phyloP scores from a whole-genome alignment of 2,329 filamentous ascomycete genomes.

The Beauveria pseudobassiana region DNA sequence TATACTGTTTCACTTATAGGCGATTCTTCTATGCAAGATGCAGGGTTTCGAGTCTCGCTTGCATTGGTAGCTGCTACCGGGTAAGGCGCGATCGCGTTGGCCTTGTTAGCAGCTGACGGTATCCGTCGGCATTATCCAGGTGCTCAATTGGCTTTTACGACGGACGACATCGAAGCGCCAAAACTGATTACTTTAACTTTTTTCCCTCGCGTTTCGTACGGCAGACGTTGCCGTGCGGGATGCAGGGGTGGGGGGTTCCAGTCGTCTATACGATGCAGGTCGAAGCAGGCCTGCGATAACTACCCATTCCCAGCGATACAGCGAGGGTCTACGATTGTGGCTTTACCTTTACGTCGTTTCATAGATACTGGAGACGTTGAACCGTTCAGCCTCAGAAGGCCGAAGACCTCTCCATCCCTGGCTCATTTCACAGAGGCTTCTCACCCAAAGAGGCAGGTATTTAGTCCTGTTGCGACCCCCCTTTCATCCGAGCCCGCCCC shows the following conservation, averaged over 20 bases:
- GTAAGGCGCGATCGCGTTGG: not conserved
- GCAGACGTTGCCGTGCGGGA: not conserved
- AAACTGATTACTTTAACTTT: not conserved
- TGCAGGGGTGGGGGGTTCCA: not conserved
- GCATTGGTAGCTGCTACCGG: conserved; percentile 1
- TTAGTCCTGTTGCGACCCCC: not conserved
- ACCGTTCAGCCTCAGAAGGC: conserved; percentile 2
- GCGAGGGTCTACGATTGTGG: conserved; percentile 2
- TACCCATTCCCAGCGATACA: not conserved
- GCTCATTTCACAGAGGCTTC: not conserved
- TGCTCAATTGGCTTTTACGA: not conserved
- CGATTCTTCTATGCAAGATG: not conserved
- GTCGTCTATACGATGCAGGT: not conserved
- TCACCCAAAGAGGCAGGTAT: not conserved
- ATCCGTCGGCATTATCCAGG: conserved; percentile 2
- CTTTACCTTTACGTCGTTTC: conserved; percentile 7
- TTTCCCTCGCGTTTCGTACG: not conserved
- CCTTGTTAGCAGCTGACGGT: not conserved
- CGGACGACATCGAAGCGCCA: too few relatives aligned
- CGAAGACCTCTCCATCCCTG: not conserved
- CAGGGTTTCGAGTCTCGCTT: not conserved
- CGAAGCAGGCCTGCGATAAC: not conserved
- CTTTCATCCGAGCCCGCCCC: not conserved
- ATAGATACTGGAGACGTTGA: not conserved
- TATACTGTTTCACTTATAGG: not conserved